Base-by-base conservation (phyloP, 495 filamentous ascomycete genomes). In the Penicillium herquei region DNA sequence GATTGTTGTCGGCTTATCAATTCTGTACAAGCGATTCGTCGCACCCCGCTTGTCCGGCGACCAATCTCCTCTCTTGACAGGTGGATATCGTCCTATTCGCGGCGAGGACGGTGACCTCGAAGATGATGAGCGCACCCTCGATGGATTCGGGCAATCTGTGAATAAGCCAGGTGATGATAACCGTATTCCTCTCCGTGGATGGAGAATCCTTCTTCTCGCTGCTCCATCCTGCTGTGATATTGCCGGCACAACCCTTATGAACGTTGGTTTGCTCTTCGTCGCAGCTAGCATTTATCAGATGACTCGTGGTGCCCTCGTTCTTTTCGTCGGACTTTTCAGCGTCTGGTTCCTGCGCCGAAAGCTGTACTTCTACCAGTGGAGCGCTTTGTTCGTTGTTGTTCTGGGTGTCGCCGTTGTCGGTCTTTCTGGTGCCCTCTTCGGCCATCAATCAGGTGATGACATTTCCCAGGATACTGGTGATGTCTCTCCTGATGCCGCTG, bases 271-370 rank as follows among this genome's bases (percentile, higher is more conserved):
- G 54, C 80, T 97, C 44, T 95, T 97, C 63, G 91, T 97, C 9
- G 94, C 89, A 1, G 91, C 94, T 0, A 91, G 87, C 57, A 96
- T 98, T 62, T 98, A 97, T 77, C 94, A 98, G 70, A 98, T 98
- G 94, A 98, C 93, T 8, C 82, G 94, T 30, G 94, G 94, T 13
- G 93, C 94, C 0, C 78, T 98, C 26, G 92, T 98, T 13, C 78
- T 98, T 5, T 98, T 98, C 55, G 94, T 98, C 10, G 94, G 94
- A 0, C 72, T 97, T 0, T 97, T 98, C 77, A 96, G 91, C 66
- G 92, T 98, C 6, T 60, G 96, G 3, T 98, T 98, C 68, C 74
- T 98, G 35, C 84, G 81, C 51, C 84, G 91, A 32, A 85, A 82
- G 59, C 78, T 98, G 33, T 80, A 86, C 56, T 57, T 86, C 5